Evolutionary conservation across 208 protist genomes (phyloP).

Genomic region (Leishmania guyanensis): DNA sequence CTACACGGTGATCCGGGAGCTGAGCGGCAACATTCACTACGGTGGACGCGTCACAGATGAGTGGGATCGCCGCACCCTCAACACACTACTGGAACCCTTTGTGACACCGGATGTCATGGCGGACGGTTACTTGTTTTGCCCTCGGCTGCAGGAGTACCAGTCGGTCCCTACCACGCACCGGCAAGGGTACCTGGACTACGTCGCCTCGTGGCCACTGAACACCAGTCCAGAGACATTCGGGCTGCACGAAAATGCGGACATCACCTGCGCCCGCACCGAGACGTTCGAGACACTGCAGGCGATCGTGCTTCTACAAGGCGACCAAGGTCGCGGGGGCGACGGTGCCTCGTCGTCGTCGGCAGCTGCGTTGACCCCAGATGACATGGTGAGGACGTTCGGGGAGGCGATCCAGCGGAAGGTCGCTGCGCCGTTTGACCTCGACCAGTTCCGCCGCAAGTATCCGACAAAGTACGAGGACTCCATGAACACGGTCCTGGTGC

Average conservation of each 20-base stretch:
- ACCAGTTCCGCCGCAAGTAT: slow-evolving; percentile 88
- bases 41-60: slow-evolving; percentile 98
- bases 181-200: slow-evolving; percentile 90
- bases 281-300: slow-evolving; percentile 92
- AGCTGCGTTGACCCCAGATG: slow-evolving; percentile 62
- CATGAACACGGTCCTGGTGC: slow-evolving; percentile 98
- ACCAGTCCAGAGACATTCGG: slow-evolving; percentile 96
- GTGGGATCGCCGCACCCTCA: slow-evolving; percentile 96
- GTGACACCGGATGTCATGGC: slow-evolving; percentile 90
- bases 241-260: slow-evolving; percentile 98
- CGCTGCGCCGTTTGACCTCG: slow-evolving; percentile 83
- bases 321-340: slow-evolving; percentile 29
- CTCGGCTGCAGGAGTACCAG: slow-evolving; percentile 70
- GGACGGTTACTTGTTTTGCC: slow-evolving; percentile 91
- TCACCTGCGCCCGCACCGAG: slow-evolving; percentile 94
- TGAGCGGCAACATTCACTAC: slow-evolving; percentile 98
- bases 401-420: slow-evolving; percentile 82
- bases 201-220: slow-evolving; percentile 93
- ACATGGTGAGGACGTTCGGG: slow-evolving; percentile 81
- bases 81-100: slow-evolving; percentile 94
- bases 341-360: slow-evolving; percentile 15
- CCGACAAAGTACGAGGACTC: slow-evolving; percentile 97
- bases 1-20: slow-evolving; percentile 97
- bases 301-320: slow-evolving; percentile 82
- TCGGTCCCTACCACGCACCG: slow-evolving; percentile 80